Conservation (phyloP, 495 filamentous ascomycete genomes). For the Letharia columbiana region DNA sequence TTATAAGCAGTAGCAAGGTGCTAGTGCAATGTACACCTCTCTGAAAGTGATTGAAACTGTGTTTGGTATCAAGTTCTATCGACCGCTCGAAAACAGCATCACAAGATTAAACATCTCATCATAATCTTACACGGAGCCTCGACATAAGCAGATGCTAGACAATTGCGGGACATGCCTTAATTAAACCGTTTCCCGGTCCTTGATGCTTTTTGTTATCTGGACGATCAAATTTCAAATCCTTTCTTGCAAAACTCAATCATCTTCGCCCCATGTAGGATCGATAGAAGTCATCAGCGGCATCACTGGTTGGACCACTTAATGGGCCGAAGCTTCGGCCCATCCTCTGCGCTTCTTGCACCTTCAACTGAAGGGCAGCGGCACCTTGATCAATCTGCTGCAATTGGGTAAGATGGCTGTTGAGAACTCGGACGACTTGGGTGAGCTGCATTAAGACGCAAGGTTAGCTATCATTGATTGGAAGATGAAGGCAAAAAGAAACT, state of each 20-base stretch:
- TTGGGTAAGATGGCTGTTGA: constrained; percentile 83
- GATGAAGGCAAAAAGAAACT: constrained; percentile 31
- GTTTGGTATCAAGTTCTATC: constrained; percentile 1
- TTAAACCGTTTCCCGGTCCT: not conserved
- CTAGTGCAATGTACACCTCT: not conserved
- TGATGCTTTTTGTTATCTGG: not conserved
- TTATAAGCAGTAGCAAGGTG: not conserved
- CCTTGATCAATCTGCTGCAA: constrained; percentile 87
- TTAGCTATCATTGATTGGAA: not conserved
- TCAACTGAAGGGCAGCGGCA: constrained; percentile 66
- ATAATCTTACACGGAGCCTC: not conserved
- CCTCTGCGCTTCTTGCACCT: constrained; percentile 72
- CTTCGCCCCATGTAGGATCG: constrained; percentile 64
- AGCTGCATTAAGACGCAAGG: constrained; percentile 44
- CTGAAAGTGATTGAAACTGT: not conserved
- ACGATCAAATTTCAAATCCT: not conserved
- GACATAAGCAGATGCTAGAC: not conserved
- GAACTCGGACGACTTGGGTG: constrained; percentile 83
- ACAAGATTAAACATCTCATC: not conserved
- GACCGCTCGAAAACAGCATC: not conserved
- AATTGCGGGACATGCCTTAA: not conserved
- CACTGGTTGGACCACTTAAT: constrained; percentile 48
- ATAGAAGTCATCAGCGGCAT: constrained; percentile 74
- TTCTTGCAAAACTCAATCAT: constrained; percentile 24
- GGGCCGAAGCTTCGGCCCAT: constrained; percentile 57